Evolutionary conservation across 106 monocot species (phyloP), one percentile per base, ranked within the genome.

Genomic region (Dioscorea alata): DNA sequence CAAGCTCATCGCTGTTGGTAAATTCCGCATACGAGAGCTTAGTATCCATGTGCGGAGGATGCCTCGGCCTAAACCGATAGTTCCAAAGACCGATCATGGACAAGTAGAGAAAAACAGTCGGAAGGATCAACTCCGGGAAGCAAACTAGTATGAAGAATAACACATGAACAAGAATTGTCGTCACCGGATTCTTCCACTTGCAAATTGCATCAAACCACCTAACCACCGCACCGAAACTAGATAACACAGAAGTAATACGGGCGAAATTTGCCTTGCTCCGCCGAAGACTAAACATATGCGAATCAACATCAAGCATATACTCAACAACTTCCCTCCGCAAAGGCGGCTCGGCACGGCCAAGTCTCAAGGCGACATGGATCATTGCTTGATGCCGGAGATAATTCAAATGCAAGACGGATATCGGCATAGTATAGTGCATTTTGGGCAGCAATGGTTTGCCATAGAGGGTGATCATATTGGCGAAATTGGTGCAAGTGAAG

Each of bases 21-120:
- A 24, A 14, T 22, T 73, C 73, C 7, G 73, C 73, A 21, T 64
- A 31, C 0, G 73, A 73, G 7, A 73, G 64, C 64, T 31, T 64
- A 12, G 73, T 63, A 63, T 73, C 73, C 73, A 73, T 64, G 20
- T 73, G 73, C 22, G 73, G 73, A 18, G 73, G 73, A 17, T 73
- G 32, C 50, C 63, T 23, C 17, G 64, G 64, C 32, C 73, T 22
- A 12, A 56, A 64, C n/a, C 64, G 62, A 21, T 73, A 73, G 51
- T 56, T 73, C 73, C 73, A 73, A 1, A 64, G 2, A 6, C 63
- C 64, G 13, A 73, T 6, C 54, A 57, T 53, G 54, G 34, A 73
- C 73, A 73, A 64, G 51, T 14, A 54, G 25, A 73, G 33, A 53
- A 73, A 73, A n/a, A 63, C 35, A 7, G 73, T 42, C 20, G 73